Conservation (phyloP, 257 asterid species). For the Primulina eburnea region DNA sequence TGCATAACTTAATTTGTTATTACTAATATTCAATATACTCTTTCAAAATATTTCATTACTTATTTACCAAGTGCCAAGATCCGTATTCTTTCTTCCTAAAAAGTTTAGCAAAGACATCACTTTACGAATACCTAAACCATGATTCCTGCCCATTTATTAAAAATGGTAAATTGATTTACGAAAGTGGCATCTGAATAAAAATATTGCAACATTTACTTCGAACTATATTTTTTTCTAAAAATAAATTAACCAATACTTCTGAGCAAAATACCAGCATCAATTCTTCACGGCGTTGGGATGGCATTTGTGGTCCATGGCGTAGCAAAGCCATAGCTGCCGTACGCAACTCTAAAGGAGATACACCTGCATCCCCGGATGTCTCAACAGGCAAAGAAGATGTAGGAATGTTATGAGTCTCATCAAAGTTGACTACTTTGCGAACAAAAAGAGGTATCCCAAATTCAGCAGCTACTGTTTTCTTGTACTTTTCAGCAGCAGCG, state of each 20-base stretch:
- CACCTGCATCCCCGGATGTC: constrained; percentile 60
- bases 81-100: neutral
- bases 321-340: constrained; percentile 93
- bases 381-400: constrained; percentile 32
- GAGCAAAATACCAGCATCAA: constrained; percentile 56
- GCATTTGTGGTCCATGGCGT: constrained; percentile 86
- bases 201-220: no score
- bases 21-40: no score
- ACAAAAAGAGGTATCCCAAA: constrained; percentile 75
- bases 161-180: neutral
- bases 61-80: neutral
- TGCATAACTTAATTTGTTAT: no score
- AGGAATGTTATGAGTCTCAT: constrained; percentile 37
- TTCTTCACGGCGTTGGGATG: constrained; percentile 77
- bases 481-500: constrained; percentile 91
- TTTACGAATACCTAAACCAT: neutral
- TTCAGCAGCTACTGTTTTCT: constrained; percentile 69
- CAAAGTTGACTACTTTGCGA: constrained; percentile 54
- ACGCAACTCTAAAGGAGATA: constrained; percentile 85
- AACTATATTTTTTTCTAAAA: neutral
- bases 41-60: neutral
- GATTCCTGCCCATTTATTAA: neutral
- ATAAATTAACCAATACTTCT: neutral
- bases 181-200: neutral
- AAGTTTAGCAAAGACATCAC: neutral